A percentile compares a stretch with the other conserved stretches of the same genome.
These are phyloP conservation scores for Botrytis cinerea DNA, from an alignment of 2,329 filamentous ascomycete species.

Conservation along the genomic window DNA sequence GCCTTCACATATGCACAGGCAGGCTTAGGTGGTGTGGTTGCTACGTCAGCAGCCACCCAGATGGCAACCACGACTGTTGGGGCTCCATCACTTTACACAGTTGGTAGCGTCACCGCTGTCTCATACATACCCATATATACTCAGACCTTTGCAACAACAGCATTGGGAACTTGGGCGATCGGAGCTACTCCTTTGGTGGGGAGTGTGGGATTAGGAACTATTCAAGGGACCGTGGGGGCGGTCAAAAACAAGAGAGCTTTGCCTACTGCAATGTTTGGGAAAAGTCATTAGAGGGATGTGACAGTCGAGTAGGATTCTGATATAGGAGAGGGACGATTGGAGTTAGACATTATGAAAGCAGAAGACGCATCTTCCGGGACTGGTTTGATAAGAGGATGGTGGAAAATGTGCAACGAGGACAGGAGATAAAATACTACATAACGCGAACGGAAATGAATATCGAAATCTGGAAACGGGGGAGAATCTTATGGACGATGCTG, in stretches of 20 bases:
- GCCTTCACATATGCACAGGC: slow-evolving; percentile 18
- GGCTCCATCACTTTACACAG: slow-evolving; percentile 16
- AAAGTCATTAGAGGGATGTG: not conserved
- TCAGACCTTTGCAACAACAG: slow-evolving; percentile 39
- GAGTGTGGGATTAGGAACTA: slow-evolving; percentile 36
- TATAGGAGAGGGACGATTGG: not conserved
- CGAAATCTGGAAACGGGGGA: too few relatives aligned
- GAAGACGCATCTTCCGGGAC: not conserved
- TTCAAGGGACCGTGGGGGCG: slow-evolving; percentile 30
- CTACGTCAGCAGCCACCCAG: slow-evolving; percentile 13
- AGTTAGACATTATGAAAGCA: not conserved
- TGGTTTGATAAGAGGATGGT: not conserved
- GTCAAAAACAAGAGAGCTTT: slow-evolving; percentile 23
- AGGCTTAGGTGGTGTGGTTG: slow-evolving; percentile 9
- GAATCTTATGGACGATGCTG: not conserved
- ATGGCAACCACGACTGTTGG: not conserved
- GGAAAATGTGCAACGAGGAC: not conserved
- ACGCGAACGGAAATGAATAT: not conserved
- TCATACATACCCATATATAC: slow-evolving; percentile 28
- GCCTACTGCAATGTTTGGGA: not conserved
- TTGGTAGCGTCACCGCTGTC: not conserved
- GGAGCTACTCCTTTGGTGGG: slow-evolving; percentile 35
- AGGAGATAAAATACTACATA: not conserved
- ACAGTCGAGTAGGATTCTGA: too few relatives aligned
- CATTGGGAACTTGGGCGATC: slow-evolving; percentile 38